Evolutionary conservation across 495 filamentous ascomycete species (phyloP).

Genomic region (Hypomontagnella submonticulosa): DNA sequence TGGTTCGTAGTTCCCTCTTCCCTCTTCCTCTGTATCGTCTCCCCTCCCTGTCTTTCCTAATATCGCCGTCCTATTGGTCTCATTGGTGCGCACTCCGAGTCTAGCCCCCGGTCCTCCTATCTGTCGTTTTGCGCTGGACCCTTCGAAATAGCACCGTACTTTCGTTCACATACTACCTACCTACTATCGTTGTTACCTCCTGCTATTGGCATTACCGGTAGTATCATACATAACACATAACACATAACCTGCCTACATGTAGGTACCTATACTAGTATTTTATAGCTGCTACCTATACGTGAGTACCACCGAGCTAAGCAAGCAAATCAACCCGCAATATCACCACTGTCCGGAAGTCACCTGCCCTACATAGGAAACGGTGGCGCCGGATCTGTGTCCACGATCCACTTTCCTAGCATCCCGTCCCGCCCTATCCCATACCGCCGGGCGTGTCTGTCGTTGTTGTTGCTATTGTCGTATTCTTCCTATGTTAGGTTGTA

Average conservation of each 20-base stretch:
- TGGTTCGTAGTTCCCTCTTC: background rate
- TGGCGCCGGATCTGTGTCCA: conserved; percentile 34
- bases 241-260: conserved; percentile 14
- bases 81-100: conserved; percentile 28
- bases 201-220: too few species aligned
- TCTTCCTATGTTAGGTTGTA: conserved; percentile 35
- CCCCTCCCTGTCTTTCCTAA: conserved; percentile 15
- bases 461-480: conserved; percentile 31
- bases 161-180: background rate
- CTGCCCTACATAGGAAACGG: conserved; percentile 34
- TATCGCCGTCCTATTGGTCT: background rate
- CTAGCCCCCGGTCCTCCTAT: conserved; percentile 9
- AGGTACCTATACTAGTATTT: conserved; percentile 16
- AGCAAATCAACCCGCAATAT: conserved; percentile 14
- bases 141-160: too few species aligned
- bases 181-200: conserved; percentile 25
- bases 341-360: conserved; percentile 35
- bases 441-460: conserved; percentile 28
- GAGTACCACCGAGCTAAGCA: conserved; percentile 34
- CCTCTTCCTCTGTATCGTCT: conserved; percentile 16
- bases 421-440: conserved; percentile 43
- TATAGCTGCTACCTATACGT: conserved; percentile 34
- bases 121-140: background rate
- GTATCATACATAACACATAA: conserved; percentile 13
- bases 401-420: conserved; percentile 38